Conservation (phyloP, 257 asterid genomes). For the Rauvolfia tetraphylla region DNA sequence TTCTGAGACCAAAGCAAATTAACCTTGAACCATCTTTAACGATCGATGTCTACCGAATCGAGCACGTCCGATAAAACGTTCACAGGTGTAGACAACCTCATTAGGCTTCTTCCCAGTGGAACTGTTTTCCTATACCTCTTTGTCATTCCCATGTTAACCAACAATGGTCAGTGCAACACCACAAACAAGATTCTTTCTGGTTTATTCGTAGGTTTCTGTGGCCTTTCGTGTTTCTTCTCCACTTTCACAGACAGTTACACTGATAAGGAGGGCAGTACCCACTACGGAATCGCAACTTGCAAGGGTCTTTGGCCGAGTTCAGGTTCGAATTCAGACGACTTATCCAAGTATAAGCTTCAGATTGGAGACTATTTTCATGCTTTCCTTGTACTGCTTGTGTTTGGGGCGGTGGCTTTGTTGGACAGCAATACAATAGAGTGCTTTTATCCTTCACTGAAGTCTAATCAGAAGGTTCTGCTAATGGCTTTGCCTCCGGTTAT, state of each 20-base stretch:
- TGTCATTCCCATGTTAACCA: too few relatives aligned
- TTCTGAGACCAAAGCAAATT: too few relatives aligned
- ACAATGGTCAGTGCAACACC: too few relatives aligned
- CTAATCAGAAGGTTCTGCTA: conserved; percentile 42
- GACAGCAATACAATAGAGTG: conserved; percentile 63
- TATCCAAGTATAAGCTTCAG: not conserved
- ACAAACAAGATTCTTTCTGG: conserved; percentile 49
- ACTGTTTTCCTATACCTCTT: too few relatives aligned
- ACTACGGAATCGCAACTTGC: conserved; percentile 58
- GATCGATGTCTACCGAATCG: too few relatives aligned
- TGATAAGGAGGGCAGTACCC: conserved; percentile 55
- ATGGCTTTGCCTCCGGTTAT: conserved; percentile 64
- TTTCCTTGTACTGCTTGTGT: not conserved
- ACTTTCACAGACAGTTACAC: too few relatives aligned
- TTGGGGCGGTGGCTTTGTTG: conserved; percentile 18
- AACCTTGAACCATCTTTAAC: too few relatives aligned
- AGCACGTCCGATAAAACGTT: conserved; percentile 3
- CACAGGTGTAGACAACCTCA: conserved; percentile 59
- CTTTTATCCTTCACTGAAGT: conserved; percentile 59
- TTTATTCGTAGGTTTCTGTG: conserved; percentile 38
- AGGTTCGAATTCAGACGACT: not conserved
- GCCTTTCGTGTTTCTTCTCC: conserved; percentile 58
- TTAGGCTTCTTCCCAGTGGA: too few relatives aligned
- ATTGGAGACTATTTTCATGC: conserved; percentile 2
- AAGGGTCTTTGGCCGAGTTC: conserved; percentile 73